Base-by-base conservation (phyloP, 2,329 filamentous ascomycete genomes). In the Ophiostoma novo-ulmi region DNA sequence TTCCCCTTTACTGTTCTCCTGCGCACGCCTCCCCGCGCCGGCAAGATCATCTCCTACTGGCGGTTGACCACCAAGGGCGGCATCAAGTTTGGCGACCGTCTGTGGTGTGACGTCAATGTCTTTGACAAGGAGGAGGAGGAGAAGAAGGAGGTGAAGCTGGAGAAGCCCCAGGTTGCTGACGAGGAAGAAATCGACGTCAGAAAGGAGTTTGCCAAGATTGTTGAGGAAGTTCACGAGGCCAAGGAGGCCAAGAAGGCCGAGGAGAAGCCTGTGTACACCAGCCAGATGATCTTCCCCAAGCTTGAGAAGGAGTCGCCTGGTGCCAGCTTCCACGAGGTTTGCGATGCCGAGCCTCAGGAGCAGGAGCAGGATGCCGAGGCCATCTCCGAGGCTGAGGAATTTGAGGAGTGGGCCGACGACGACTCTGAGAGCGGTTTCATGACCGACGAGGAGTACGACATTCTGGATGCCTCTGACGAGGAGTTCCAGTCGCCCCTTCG, bases 361-460 rank as follows among this genome's bases (percentile, higher is more conserved):
- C 5, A 38, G 31, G 13, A 36, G 61, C 13, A 5, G 35, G 61
- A 65, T 36, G 20, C 63, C 14, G 20, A n/a, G 36, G 20, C 20
- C 5, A 7, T 84, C 4, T 64, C 63, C 31, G 87, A 8, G 14
- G 14, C 58, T 7, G 75, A 80, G 71, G 64, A 88, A 66, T 83
- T 83, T 66, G 87, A 88, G n/a, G 89, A 89, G 66, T 88, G 85
- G 83, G 81, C 80, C n/a, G 82, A 83, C 55, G 84, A 87, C 52
- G 84, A 87, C 58, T 86, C 85, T 0, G 87, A 89, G 14, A 88
- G 91, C 72, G 91, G 90, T 14, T 97, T 97, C 84, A 82, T 97
- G 84, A 98, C 95, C 0, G 95, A 99, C 74, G 95, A 98, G 79
- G 95, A 99, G 81, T 99, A 98, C 79, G 95, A 99, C 77, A 94